Base-by-base conservation (phyloP, 441 rosid species). In the Bruguiera hainesii region DNA sequence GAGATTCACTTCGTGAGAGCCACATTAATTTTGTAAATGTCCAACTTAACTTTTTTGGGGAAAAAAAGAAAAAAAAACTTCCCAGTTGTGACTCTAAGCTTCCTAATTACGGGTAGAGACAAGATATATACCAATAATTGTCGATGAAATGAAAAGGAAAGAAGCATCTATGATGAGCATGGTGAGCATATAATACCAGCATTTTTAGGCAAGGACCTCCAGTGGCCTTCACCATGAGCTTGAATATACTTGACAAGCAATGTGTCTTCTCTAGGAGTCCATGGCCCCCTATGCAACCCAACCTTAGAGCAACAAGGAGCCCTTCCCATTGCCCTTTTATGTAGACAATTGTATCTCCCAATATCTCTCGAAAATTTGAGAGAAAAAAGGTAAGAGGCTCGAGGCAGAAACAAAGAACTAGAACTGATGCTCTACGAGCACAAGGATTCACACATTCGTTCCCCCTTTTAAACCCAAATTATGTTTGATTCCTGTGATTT, bases 281-380 rank as follows among this genome's bases (percentile, higher is more conserved):
- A 87, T 15, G 84, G 87, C n/a, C 93, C 93, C 73, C 86, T 76
- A 51, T 74, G 86, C 77, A 87, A 63, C 25, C 90, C 93, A 6
- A 87, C 83, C 72, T 87, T 85, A 5, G 90, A 73, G 62, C 93
- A 85, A 67, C 93, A 85, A 4, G 90, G 93, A 68, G 93, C 83
- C 60, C 93, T 81, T 64, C 90, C 93, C 93, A 87, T 87, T 60
- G 67, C 48, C 48, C 48, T 39, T 39, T 11, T 39, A 39, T 11
- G 48, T 11, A 39, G 0, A 39, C 4, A 39, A 2, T 13, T 39
- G 18, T 39, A 1, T 39, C 48, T 39, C 18, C 16, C 48, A 39
- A 39, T 39, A 2, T 39, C 18, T 13, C 48, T 11, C 48, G 15
- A 39, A 39, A 39, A 0, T 39, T 39, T 39, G 4, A 13, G 48